phyloP scores from a whole-genome alignment of 768 basidiomycete genomes.

The Tulasnella sp. region DNA sequence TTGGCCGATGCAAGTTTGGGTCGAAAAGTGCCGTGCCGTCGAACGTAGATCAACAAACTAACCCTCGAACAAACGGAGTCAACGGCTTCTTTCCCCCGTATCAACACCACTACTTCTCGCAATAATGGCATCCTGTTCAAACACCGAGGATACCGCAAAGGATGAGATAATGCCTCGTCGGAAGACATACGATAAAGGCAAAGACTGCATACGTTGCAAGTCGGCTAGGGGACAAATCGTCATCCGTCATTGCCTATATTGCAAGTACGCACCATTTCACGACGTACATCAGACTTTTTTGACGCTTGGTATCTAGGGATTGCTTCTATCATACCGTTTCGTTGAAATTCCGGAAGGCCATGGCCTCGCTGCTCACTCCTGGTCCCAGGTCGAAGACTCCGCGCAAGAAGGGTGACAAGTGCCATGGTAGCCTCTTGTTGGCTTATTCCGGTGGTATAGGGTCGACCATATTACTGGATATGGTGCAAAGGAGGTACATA shows the following conservation, averaged over 20 bases:
- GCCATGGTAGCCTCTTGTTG: constrained; percentile 33
- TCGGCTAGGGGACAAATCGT: constrained; percentile 1
- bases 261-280: constrained; percentile 2
- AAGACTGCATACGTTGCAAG: constrained; percentile 6
- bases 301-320: not conserved
- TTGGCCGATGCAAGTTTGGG: not conserved
- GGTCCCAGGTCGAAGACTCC: not conserved
- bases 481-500: constrained; percentile 51
- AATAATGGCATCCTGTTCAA: constrained; percentile 8
- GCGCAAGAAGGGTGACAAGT: not conserved
- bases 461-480: constrained; percentile 58
- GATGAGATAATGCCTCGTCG: constrained; percentile 10
- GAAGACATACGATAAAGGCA: constrained; percentile 7
- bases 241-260: constrained; percentile 13
- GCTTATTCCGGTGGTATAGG: constrained; percentile 72
- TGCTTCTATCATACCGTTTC: constrained; percentile 11
- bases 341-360: constrained; percentile 11
- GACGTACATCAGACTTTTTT: not conserved
- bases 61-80: not conserved
- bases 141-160: constrained; percentile 8
- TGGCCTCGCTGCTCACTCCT: constrained; percentile 1
- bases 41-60: not conserved
- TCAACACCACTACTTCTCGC: not conserved
- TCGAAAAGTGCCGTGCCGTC: constrained; percentile 2
- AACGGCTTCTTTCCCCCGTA: not conserved